Evolutionary conservation across 441 rosid species (phyloP), one percentile per base, ranked within the genome.

Genomic region (Eruca vesicaria): DNA sequence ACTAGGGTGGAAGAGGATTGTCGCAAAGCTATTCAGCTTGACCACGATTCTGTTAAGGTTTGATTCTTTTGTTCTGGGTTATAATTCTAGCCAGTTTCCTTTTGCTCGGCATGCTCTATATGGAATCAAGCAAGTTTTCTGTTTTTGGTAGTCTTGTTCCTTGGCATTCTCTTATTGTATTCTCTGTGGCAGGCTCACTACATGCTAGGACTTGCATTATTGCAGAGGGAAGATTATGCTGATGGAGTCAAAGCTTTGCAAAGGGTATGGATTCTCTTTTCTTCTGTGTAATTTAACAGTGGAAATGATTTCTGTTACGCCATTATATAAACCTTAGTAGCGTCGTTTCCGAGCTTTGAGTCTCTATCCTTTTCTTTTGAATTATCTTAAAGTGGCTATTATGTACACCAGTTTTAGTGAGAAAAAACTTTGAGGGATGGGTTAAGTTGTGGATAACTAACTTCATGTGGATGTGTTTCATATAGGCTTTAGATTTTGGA

Each of bases 401-500:
- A 4, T 64, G 45, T 9, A 45, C 18, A 66, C 15, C 36, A 45
- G 45, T 20, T 52, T 12, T 67, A 11, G 48, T 57, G 65, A 19
- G 50, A 18, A 28, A n/a, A 1, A n/a, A n/a, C n/a, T 15, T 2
- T 7, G 14, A 8, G n/a, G 21, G 59, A 31, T 48, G 50, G 21
- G 41, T 7, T 52, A n/a, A 15, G 35, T 67, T 67, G 48, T 57
- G 31, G 69, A 15, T 2, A 26, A 7, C 18, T 59, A 1, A 63
- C 20, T 12, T 69, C 26, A 43, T 41, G 65, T 53, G 59, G 60
- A 23, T 60, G 36, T 14, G 21, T 7, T 26, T 66, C 32, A 0
- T 59, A 33, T 67, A 92, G 96, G 98, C 98, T 31, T 72, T 95
- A 84, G 92, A 95, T 78, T 96, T 92, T 74, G 98, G 93, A 65